Evolutionary conservation across 805 yeast species (phyloP), one percentile per base, ranked within the genome.

Genomic region (Saccharomycopsis babjevae): DNA sequence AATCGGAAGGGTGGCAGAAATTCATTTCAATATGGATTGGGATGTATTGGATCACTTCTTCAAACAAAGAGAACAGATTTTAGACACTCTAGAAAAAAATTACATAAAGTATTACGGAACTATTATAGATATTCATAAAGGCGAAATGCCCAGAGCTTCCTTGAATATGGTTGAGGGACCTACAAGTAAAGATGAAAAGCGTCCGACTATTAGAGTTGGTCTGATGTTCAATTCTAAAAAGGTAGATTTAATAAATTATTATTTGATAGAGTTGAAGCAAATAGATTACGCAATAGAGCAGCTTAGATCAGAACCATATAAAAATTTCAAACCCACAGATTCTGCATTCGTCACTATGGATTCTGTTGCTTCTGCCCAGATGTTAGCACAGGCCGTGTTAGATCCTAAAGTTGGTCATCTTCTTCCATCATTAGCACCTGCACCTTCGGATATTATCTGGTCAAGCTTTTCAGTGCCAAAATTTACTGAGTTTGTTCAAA

Each of bases 391-490:
- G 71, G 94, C 97, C 0, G 92, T 93, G 0, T 72, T 94, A 61
- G 97, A 92, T 70, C 97, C 97, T 0, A 80, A 88, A 60, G 89
- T 93, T 8, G 86, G 88, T 69, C 88, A 85, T 61, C 76, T 94
- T 59, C 87, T 92, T 43, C 87, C 97, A 2, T 77, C 81, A 38
- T 74, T 90, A 60, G 99, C 98, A 0, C 98, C 98, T 0, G 96
- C 98, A 1, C 98, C 98, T 2, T 91, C 86, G 68, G 99, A 93
- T 70, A 86, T 93, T 28, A 84, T 89, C 50, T 93, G 99, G 99
- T 87, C 84, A 61, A 90, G 91, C 68, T 81, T 90, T 52, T 90
- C 96, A 65, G 75, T 91, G 68, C 83, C 94, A 0, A n/a, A 36
- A 3, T n/a, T 28, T 1, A 56, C 43, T 25, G 57, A 50, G 32